These are phyloP conservation scores for Collybia sp. DNA, from an alignment of 768 basidiomycete species.

Conservation along the genomic window DNA sequence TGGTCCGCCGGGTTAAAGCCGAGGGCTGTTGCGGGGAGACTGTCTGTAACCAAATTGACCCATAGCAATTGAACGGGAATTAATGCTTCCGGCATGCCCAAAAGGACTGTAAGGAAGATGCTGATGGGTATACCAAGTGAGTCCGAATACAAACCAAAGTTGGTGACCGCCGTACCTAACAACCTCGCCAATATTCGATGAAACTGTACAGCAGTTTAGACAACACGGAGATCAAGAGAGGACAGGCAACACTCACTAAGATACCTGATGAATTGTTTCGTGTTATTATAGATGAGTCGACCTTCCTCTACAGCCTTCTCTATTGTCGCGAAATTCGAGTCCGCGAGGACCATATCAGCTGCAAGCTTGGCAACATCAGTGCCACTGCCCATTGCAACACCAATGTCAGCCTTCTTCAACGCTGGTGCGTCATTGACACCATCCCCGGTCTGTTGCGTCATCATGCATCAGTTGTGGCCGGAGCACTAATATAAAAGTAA, in stretches of 20 bases:
- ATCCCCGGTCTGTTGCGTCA: constrained; percentile 75
- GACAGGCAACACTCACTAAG: constrained; percentile 58
- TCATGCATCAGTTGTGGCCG: constrained; percentile 2
- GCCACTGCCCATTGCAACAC: constrained; percentile 98
- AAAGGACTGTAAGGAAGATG: constrained; percentile 94
- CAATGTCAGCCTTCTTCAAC: constrained; percentile 94
- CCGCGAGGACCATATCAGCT: constrained; percentile 96
- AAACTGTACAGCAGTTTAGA: constrained; percentile 43
- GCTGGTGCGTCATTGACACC: constrained; percentile 99
- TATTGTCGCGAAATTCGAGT: constrained; percentile 97
- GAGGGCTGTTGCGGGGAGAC: constrained; percentile 92
- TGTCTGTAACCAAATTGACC: constrained; percentile 98
- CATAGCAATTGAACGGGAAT: constrained; percentile 97
- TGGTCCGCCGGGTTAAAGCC: constrained; percentile 98
- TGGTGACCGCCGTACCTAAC: constrained; percentile 47
- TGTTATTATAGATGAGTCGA: constrained; percentile 97
- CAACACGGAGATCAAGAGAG: background rate
- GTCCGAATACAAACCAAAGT: constrained; percentile 2
- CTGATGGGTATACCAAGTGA: constrained; percentile 22
- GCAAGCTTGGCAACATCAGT: constrained; percentile 98
- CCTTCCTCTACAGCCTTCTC: constrained; percentile 97
- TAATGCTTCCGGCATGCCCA: constrained; percentile 99
- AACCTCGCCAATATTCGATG: constrained; percentile 96
- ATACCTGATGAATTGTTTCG: constrained; percentile 99
- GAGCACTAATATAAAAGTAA: constrained; percentile 3